These are phyloP conservation scores for Chaetomium tenue DNA, from an alignment of 495 filamentous ascomycete genomes.

Conservation along the genomic window DNA sequence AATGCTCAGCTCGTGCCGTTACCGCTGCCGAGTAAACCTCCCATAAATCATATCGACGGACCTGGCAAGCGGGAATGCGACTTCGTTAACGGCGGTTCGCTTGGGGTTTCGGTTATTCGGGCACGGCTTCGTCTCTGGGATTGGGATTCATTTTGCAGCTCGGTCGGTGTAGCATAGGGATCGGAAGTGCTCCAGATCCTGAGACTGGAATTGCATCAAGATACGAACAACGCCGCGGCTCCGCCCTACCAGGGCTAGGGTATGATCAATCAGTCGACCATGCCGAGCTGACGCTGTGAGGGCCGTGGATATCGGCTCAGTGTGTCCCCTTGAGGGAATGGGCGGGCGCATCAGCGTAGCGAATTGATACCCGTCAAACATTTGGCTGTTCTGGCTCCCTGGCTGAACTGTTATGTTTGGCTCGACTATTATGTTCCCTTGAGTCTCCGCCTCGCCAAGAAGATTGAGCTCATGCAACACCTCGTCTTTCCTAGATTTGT, in stretches of 20 bases:
- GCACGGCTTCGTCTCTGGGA: slow-evolving; percentile 38
- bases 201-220: slow-evolving; percentile 40
- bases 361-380: slow-evolving; percentile 17
- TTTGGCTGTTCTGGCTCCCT: no score
- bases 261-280: slow-evolving; percentile 23
- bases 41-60: slow-evolving; percentile 35
- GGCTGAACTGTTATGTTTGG: no score
- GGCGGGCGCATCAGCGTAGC: slow-evolving; percentile 9
- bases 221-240: slow-evolving; percentile 29
- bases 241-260: slow-evolving; percentile 23
- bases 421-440: neutral
- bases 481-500: no score
- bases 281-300: slow-evolving; percentile 15
- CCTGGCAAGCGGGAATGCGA: slow-evolving; percentile 32
- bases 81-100: slow-evolving; percentile 35
- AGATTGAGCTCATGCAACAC: no score
- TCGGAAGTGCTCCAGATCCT: slow-evolving; percentile 45
- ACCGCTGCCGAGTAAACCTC: slow-evolving; percentile 54
- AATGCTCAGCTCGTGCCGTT: slow-evolving; percentile 57
- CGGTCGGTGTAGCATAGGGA: slow-evolving; percentile 41
- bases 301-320: neutral
- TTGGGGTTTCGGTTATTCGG: slow-evolving; percentile 37
- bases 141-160: slow-evolving; percentile 33
- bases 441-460: no score
- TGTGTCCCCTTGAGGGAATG: neutral